Evolutionary conservation across 768 basidiomycete species (phyloP).

Genomic region (Amanita molliuscula): DNA sequence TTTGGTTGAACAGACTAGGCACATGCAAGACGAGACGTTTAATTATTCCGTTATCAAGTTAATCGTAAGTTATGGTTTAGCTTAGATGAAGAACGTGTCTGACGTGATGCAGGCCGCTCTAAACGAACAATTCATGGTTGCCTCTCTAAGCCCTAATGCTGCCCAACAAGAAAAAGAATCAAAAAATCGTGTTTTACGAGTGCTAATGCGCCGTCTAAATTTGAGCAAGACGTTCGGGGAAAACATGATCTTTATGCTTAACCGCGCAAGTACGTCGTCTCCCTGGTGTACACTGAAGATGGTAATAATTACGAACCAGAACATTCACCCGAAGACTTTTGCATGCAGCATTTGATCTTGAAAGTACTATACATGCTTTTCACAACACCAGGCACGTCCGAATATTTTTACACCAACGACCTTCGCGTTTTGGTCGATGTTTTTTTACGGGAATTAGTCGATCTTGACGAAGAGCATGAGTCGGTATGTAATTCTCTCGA

Average conservation of each 20-base stretch:
- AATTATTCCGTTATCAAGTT: conserved; percentile 95
- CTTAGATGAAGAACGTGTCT: background rate
- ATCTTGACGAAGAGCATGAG: conserved; percentile 90
- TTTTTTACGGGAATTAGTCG: conserved; percentile 86
- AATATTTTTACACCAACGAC: conserved; percentile 98
- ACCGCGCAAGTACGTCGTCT: conserved; percentile 71
- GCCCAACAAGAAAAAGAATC: conserved; percentile 20
- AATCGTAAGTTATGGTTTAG: conserved; percentile 45
- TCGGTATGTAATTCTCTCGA: conserved; percentile 42
- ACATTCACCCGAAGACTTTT: conserved; percentile 80
- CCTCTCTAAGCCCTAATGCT: conserved; percentile 36
- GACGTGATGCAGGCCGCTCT: conserved; percentile 57
- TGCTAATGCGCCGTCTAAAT: conserved; percentile 75
- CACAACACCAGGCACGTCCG: conserved; percentile 84
- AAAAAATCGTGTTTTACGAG: conserved; percentile 72
- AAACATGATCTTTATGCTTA: conserved; percentile 99
- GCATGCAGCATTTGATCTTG: conserved; percentile 89
- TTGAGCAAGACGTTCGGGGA: conserved; percentile 94
- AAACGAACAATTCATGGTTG: conserved; percentile 99
- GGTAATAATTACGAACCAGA: conserved; percentile 37
- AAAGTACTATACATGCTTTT: conserved; percentile 94
- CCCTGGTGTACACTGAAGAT: background rate
- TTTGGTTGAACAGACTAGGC: conserved; percentile 84
- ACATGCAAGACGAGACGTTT: conserved; percentile 83
- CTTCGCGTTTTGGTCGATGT: conserved; percentile 94